Conservation (phyloP, 345 rosid species). For the Moricandia moricandioides region DNA sequence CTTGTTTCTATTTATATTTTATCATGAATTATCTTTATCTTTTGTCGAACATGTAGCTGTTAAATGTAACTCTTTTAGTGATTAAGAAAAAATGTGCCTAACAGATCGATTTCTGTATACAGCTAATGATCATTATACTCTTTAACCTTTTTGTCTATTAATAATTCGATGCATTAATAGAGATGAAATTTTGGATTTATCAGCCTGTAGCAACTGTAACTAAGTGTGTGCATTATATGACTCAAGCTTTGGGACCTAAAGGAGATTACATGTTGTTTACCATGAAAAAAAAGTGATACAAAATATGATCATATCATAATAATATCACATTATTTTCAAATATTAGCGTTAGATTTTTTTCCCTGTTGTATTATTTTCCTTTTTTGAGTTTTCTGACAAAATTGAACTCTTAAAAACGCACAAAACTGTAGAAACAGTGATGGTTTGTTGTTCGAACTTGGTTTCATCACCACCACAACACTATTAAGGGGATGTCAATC, state of each 20-base stretch:
- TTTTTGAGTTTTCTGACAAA: neutral
- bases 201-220: neutral
- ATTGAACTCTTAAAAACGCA: neutral
- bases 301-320: slow-evolving; percentile 2
- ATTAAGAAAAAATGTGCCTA: neutral
- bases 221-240: neutral
- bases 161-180: neutral
- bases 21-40: neutral
- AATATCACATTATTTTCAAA: neutral
- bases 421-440: neutral
- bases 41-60: neutral
- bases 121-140: neutral
- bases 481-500: slow-evolving; percentile 3
- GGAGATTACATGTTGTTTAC: neutral
- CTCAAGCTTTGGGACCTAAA: neutral
- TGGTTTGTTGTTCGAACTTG: neutral
- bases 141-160: neutral
- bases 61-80: neutral
- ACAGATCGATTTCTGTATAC: neutral
- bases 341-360: neutral
- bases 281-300: neutral
- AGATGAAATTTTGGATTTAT: neutral
- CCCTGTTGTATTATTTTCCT: neutral
- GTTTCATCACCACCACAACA: slow-evolving; percentile 2
- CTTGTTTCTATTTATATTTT: neutral